Evolutionary conservation across 306 rosid genomes (phyloP).

Genomic region (Corylus americana): DNA sequence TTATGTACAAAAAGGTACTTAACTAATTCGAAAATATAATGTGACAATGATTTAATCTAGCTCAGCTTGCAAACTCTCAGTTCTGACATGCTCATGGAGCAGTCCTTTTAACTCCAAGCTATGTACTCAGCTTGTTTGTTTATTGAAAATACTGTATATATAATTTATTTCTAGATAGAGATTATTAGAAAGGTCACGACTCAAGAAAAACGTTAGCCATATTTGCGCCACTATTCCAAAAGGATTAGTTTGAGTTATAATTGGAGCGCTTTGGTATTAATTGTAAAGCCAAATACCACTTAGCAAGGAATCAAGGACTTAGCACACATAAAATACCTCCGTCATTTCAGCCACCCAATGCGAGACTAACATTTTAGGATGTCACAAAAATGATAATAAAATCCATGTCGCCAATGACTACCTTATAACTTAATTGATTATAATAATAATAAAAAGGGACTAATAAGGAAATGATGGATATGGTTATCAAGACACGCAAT

Average conservation of each 20-base stretch:
- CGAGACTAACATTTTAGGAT: too few species aligned
- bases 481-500: not conserved
- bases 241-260: too few species aligned
- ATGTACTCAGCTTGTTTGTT: not conserved
- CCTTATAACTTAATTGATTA: not conserved
- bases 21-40: conserved; percentile 3
- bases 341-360: too few species aligned
- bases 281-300: too few species aligned
- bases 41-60: not conserved
- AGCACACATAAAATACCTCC: too few species aligned
- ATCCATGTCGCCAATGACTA: not conserved
- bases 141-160: too few species aligned
- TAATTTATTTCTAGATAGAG: too few species aligned
- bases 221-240: too few species aligned
- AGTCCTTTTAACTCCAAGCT: not conserved
- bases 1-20: not conserved
- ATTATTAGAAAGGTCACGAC: too few species aligned
- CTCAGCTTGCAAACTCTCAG: not conserved
- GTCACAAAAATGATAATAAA: not conserved
- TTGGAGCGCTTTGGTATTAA: too few species aligned
- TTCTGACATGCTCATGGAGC: not conserved
- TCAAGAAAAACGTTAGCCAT: too few species aligned
- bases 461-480: not conserved
- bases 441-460: not conserved
- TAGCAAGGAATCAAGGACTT: too few species aligned